phyloP scores from a whole-genome alignment of 176 grass and related monocot species.

The Rhynchospora breviuscula region DNA sequence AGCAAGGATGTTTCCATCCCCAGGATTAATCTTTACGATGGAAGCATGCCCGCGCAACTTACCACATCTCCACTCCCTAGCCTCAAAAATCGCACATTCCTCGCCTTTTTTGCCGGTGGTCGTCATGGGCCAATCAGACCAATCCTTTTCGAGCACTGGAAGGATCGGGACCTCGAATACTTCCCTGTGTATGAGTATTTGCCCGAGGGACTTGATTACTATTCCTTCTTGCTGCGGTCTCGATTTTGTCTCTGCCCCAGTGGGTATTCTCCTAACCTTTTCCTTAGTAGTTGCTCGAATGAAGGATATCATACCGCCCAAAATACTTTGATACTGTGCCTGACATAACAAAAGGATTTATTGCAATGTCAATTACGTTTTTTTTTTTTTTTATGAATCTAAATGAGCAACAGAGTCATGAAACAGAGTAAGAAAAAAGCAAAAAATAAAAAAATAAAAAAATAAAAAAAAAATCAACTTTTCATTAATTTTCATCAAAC shows the following conservation, averaged over 20 bases:
- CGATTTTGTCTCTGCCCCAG: slow-evolving; percentile 85
- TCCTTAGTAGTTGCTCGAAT: neutral
- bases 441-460: no score
- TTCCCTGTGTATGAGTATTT: slow-evolving; percentile 58
- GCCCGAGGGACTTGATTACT: slow-evolving; percentile 37
- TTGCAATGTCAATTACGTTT: no score
- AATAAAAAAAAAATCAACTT: no score
- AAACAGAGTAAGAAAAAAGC: no score
- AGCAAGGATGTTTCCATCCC: slow-evolving; percentile 59
- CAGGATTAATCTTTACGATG: slow-evolving; percentile 52
- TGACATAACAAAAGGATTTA: no score
- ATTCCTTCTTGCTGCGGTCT: slow-evolving; percentile 37
- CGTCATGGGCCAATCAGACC: slow-evolving; percentile 47
- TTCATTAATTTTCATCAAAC: no score
- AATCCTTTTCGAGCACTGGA: slow-evolving; percentile 48
- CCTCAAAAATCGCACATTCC: slow-evolving; percentile 19
- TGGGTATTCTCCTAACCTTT: neutral
- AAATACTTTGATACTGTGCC: neutral
- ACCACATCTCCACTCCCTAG: neutral
- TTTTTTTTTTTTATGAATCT: no score
- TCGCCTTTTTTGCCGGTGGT: slow-evolving; percentile 67
- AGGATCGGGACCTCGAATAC: slow-evolving; percentile 29
- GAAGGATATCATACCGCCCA: neutral
- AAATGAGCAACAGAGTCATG: no score
- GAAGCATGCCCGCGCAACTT: slow-evolving; percentile 44